Evolutionary conservation across 768 basidiomycete species (phyloP), one percentile per base, ranked within the genome.

Genomic region (Termitomyces sp.): DNA sequence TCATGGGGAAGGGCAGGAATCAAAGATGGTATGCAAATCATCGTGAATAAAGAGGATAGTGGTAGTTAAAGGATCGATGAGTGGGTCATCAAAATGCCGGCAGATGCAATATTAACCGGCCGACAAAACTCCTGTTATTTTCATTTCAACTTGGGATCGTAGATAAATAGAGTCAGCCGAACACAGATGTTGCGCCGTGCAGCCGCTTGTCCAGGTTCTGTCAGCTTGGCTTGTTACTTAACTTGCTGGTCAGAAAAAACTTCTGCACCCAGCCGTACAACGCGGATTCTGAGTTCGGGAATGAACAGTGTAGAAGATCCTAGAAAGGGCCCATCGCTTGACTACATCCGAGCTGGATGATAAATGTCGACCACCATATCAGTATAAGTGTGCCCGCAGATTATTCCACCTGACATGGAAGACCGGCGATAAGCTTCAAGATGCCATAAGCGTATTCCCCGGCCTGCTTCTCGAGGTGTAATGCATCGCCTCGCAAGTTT

Each of bases 1-100:
- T 76, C 76, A 57, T 71, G 65, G n/a, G 75, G 73, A 56, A 71
- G 71, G 53, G 35, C 23, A 11, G 59, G 58, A 32, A 43, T 27
- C 61, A 60, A 54, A 50, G 55, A 32, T 34, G 40, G 40, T 40
- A 61, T 55, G 11, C 17, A 29, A 12, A 42, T 31, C 51, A 60
- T 54, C 5, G 40, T 32, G 53, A 44, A 32, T 21, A 42, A 53
- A 53, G 34, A 52, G 12, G 27, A 48, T 23, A 25, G 38, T 48
- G 35, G 37, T 47, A 51, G 54, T 48, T 51, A 29, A 52, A 58
- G 54, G 53, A 59, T 59, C 54, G 56, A 55, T 56, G 47, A 31
- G 60, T 53, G 57, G 58, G 50, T 37, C 25, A 56, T 32, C 34
- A 41, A 49, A 34, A 29, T 34, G 12, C 32, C 47, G 11, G n/a